phyloP scores from a whole-genome alignment of 768 basidiomycete species.

The Psilocybe subaeruginosa region DNA sequence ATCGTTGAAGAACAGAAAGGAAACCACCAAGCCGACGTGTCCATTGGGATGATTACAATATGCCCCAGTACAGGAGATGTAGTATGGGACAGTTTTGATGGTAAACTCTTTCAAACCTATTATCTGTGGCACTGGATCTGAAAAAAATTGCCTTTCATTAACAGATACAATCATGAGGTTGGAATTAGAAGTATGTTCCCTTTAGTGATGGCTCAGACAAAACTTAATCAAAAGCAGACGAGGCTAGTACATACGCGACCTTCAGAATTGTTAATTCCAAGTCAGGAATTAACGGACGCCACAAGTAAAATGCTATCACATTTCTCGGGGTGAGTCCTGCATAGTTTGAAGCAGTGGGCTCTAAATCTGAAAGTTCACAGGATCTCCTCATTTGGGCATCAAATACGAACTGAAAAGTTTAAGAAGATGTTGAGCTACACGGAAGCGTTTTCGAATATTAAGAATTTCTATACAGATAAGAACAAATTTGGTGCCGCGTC shows the following conservation, averaged over 20 bases:
- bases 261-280: slow-evolving; percentile 75
- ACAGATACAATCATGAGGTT: slow-evolving; percentile 82
- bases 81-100: slow-evolving; percentile 90
- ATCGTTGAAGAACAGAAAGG: slow-evolving; percentile 63
- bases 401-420: slow-evolving; percentile 68
- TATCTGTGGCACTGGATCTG: not conserved
- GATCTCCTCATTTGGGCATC: slow-evolving; percentile 37
- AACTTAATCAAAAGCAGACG: slow-evolving; percentile 52
- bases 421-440: slow-evolving; percentile 57
- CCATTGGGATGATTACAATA: slow-evolving; percentile 76
- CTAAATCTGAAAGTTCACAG: slow-evolving; percentile 29
- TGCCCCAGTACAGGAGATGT: slow-evolving; percentile 92
- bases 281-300: slow-evolving; percentile 58
- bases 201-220: not conserved
- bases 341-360: not conserved
- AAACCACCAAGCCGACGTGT: slow-evolving; percentile 36
- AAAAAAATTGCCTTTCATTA: not conserved
- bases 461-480: slow-evolving; percentile 67
- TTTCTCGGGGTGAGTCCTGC: slow-evolving; percentile 57
- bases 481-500: slow-evolving; percentile 40
- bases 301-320: slow-evolving; percentile 79
- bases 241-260: slow-evolving; percentile 85
- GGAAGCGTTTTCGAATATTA: slow-evolving; percentile 69
- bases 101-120: slow-evolving; percentile 35
- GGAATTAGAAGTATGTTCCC: slow-evolving; percentile 74